Conservation (phyloP, 202 grass and related monocot genomes). For the Carex arenaria region DNA sequence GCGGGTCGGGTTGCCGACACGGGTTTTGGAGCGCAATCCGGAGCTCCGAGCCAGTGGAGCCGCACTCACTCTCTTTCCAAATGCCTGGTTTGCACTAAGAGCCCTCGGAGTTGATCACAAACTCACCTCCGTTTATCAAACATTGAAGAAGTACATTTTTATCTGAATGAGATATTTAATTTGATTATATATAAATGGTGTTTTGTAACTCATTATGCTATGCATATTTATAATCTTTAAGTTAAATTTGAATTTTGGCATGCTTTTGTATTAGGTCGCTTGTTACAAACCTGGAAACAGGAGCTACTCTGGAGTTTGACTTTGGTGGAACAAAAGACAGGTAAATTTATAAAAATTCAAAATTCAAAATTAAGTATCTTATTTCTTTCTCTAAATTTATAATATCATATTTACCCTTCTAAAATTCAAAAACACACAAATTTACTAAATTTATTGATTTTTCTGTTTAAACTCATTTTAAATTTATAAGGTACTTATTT, state of each 20-base stretch:
- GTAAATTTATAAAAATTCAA: neutral
- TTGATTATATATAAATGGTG: neutral
- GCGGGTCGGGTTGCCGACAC: slow-evolving; percentile 10
- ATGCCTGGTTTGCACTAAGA: slow-evolving; percentile 77
- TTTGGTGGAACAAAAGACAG: slow-evolving; percentile 29
- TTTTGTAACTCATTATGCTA: neutral
- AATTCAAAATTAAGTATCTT: too few relatives aligned
- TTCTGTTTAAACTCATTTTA: too few relatives aligned
- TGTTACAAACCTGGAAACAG: slow-evolving; percentile 45
- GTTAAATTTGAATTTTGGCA: neutral
- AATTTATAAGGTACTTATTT: too few relatives aligned
- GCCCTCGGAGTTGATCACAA: slow-evolving; percentile 56
- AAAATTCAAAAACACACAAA: too few relatives aligned
- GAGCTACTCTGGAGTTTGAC: slow-evolving; percentile 34
- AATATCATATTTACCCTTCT: too few relatives aligned
- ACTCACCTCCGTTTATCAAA: slow-evolving; percentile 39
- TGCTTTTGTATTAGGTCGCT: slow-evolving; percentile 20
- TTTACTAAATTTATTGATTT: too few relatives aligned
- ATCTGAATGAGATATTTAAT: neutral
- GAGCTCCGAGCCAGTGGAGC: slow-evolving; percentile 49
- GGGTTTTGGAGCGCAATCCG: slow-evolving; percentile 58
- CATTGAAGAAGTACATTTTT: slow-evolving; percentile 15
- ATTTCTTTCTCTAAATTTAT: too few relatives aligned
- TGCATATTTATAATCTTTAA: neutral
- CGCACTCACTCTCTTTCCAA: slow-evolving; percentile 51